Conservation (phyloP, 345 rosid species). For the Camelina laxa region DNA sequence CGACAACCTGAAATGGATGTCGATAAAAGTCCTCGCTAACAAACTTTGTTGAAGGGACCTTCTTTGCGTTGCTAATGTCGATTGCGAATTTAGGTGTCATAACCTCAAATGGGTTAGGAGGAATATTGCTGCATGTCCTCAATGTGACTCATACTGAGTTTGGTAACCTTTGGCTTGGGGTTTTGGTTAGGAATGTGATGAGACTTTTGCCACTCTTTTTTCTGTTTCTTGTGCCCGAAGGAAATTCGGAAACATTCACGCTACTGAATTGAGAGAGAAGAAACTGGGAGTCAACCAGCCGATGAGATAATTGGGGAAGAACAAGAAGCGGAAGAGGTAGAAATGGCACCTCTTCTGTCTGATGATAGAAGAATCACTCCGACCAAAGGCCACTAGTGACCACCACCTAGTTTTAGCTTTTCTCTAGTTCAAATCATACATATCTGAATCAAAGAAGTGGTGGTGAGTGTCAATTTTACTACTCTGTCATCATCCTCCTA, state of each 20-base stretch:
- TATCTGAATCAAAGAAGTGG: no score
- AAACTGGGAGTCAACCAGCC: no score
- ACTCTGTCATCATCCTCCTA: no score
- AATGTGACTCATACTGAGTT: slow-evolving; percentile 68
- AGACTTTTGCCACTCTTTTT: slow-evolving; percentile 70
- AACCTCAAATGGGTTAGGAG: slow-evolving; percentile 83
- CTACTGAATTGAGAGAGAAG: slow-evolving; percentile 39
- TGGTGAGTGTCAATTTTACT: no score
- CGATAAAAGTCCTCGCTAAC: slow-evolving; percentile 77
- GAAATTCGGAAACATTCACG: slow-evolving; percentile 63
- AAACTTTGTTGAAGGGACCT: slow-evolving; percentile 91
- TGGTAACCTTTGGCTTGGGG: slow-evolving; percentile 77
- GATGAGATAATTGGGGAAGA: slow-evolving; percentile 47
- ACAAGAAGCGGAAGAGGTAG: slow-evolving; percentile 48
- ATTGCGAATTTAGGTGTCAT: slow-evolving; percentile 77
- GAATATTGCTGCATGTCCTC: slow-evolving; percentile 68
- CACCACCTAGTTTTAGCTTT: no score
- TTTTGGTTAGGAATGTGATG: slow-evolving; percentile 70
- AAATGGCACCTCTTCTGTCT: slow-evolving; percentile 68
- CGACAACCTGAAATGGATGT: slow-evolving; percentile 86
- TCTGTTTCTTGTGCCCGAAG: slow-evolving; percentile 68
- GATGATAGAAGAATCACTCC: slow-evolving; percentile 40
- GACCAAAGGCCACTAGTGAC: no score
- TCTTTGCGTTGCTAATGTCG: slow-evolving; percentile 90
- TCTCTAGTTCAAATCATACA: no score